phyloP scores from a whole-genome alignment of 2,329 filamentous ascomycete species.

The Epichloe amarillans region DNA sequence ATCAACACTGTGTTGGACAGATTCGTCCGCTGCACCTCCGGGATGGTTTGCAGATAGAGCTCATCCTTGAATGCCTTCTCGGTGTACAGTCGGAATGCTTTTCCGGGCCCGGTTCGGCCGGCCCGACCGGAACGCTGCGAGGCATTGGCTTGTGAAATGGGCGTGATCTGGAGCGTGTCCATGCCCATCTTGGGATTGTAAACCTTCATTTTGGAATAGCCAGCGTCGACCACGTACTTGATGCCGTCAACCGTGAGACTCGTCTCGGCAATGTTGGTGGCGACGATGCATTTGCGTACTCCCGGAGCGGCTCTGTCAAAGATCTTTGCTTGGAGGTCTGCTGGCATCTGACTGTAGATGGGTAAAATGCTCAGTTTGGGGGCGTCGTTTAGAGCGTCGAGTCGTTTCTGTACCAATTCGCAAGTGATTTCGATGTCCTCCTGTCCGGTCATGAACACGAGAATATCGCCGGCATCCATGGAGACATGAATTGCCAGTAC shows the following conservation, averaged over 20 bases:
- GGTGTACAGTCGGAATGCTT: conserved; percentile 87
- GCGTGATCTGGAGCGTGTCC: conserved; percentile 96
- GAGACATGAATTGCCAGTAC: conserved; percentile 92
- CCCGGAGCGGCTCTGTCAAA: conserved; percentile 85
- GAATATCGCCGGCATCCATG: conserved; percentile 81
- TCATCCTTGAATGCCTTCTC: conserved; percentile 93
- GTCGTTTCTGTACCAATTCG: conserved; percentile 75
- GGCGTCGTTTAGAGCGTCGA: conserved; percentile 83
- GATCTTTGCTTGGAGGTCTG: conserved; percentile 93
- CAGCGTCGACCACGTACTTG: conserved; percentile 96
- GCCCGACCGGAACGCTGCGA: conserved; percentile 88
- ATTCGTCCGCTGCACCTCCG: conserved; percentile 94
- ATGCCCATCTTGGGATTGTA: conserved; percentile 99
- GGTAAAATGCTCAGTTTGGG: conserved; percentile 89
- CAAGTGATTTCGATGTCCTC: conserved; percentile 98
- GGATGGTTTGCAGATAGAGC: conserved; percentile 91
- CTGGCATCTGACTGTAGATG: conserved; percentile 99
- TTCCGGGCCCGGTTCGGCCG: conserved; percentile 86
- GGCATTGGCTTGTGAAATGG: conserved; percentile 92
- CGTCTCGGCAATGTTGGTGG: conserved; percentile 96
- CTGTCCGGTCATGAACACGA: conserved; percentile 98
- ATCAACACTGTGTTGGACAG: conserved; percentile 88
- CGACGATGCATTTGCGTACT: conserved; percentile 92
- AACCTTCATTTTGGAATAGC: conserved; percentile 94
- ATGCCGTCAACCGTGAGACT: conserved; percentile 97